Evolutionary conservation across 2,329 filamentous ascomycete species (phyloP).

Genomic region (Aciculosporium take): DNA sequence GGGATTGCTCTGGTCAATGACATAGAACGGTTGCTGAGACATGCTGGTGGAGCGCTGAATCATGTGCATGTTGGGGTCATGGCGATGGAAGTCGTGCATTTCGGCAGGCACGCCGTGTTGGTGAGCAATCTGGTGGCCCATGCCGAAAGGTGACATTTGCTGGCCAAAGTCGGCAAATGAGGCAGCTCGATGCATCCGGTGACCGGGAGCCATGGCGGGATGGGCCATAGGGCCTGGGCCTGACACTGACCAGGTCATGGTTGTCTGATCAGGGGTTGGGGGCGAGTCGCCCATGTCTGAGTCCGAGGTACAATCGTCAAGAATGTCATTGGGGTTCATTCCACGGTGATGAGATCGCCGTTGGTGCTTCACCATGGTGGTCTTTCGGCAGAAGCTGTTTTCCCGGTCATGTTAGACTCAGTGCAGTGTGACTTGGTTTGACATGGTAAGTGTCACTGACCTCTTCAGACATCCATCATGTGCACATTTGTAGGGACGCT

Average conservation of each 20-base stretch:
- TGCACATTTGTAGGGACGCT: slow-evolving; percentile 49
- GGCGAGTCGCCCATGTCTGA: slow-evolving; percentile 46
- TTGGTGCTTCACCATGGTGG: slow-evolving; percentile 56
- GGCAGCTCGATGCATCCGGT: slow-evolving; percentile 34
- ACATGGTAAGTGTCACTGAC: slow-evolving; percentile 16
- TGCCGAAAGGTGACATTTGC: slow-evolving; percentile 30
- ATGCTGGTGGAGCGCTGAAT: slow-evolving; percentile 34
- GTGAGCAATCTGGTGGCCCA: slow-evolving; percentile 26
- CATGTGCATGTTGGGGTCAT: slow-evolving; percentile 31
- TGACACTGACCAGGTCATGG: slow-evolving; percentile 37
- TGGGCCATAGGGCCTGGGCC: slow-evolving; percentile 25
- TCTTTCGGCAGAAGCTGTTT: slow-evolving; percentile 54
- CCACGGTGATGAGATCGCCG: slow-evolving; percentile 46
- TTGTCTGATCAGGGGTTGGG: slow-evolving; percentile 39
- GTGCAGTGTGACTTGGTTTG: too few relatives aligned
- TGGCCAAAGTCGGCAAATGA: slow-evolving; percentile 42
- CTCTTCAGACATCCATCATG: slow-evolving; percentile 50
- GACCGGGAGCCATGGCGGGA: slow-evolving; percentile 21
- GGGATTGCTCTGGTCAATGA: slow-evolving; percentile 47
- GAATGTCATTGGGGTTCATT: slow-evolving; percentile 36
- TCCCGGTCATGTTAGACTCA: background rate
- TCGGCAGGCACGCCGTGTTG: slow-evolving; percentile 32
- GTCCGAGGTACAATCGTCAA: slow-evolving; percentile 41
- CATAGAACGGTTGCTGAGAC: slow-evolving; percentile 36
- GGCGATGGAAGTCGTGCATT: slow-evolving; percentile 30